phyloP scores from a whole-genome alignment of 1,284 basidiomycete species.

The Kalmanozyma brasiliensis region DNA sequence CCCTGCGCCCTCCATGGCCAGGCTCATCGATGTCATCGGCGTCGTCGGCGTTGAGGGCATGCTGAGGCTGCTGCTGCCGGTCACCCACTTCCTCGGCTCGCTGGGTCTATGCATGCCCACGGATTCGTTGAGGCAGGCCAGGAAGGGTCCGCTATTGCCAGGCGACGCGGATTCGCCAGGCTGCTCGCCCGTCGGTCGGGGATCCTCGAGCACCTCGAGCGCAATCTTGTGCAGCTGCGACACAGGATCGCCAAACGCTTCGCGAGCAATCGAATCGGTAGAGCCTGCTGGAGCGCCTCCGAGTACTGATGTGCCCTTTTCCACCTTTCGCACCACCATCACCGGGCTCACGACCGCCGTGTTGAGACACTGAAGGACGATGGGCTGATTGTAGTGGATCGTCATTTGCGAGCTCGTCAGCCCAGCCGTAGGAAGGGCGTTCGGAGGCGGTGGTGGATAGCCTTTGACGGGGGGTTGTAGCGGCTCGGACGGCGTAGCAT shows the following conservation, averaged over 20 bases:
- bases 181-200: slow-evolving; percentile 28
- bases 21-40: slow-evolving; percentile 56
- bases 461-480: slow-evolving; percentile 64
- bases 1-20: slow-evolving; percentile 33
- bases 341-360: slow-evolving; percentile 92
- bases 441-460: slow-evolving; percentile 86
- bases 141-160: slow-evolving; percentile 57
- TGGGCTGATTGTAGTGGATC: slow-evolving; percentile 94
- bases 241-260: slow-evolving; percentile 90
- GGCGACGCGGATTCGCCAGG: slow-evolving; percentile 40
- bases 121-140: slow-evolving; percentile 60
- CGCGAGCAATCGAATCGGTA: slow-evolving; percentile 75
- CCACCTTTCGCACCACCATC: slow-evolving; percentile 91
- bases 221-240: slow-evolving; percentile 83
- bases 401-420: slow-evolving; percentile 79
- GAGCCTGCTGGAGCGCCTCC: slow-evolving; percentile 82
- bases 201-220: slow-evolving; percentile 59
- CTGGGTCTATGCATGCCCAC: slow-evolving; percentile 61
- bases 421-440: slow-evolving; percentile 83
- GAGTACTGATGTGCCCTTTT: slow-evolving; percentile 86
- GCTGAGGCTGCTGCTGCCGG: slow-evolving; percentile 37
- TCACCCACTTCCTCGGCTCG: slow-evolving; percentile 56
- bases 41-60: slow-evolving; percentile 59
- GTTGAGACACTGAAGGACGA: slow-evolving; percentile 91
- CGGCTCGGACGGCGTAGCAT: slow-evolving; percentile 79